phyloP scores from a whole-genome alignment of 2,329 filamentous ascomycete species.

The Lachnellula willkommii region DNA sequence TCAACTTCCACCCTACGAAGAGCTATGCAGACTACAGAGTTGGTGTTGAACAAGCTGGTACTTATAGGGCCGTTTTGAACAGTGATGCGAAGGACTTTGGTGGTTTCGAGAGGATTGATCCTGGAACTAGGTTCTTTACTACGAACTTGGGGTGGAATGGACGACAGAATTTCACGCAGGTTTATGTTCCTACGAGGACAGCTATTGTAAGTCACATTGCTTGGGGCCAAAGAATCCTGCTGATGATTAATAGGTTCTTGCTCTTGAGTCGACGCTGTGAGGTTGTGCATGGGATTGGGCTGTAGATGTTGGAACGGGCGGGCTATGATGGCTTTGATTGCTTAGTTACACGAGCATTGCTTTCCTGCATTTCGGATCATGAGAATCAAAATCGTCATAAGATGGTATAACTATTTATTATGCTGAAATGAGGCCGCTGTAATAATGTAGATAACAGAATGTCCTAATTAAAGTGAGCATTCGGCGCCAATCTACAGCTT shows the following conservation, averaged over 20 bases:
- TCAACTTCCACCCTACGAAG: slow-evolving; percentile 85
- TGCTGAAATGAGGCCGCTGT: too few species aligned
- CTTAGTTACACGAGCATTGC: not conserved
- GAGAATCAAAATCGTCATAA: too few species aligned
- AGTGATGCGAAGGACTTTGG: slow-evolving; percentile 73
- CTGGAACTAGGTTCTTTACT: slow-evolving; percentile 85
- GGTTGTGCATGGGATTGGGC: not conserved
- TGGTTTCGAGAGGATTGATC: slow-evolving; percentile 71
- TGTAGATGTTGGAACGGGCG: not conserved
- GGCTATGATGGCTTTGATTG: not conserved
- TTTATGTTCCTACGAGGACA: slow-evolving; percentile 81
- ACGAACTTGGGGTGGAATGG: slow-evolving; percentile 87
- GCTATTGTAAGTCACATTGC: slow-evolving; percentile 60
- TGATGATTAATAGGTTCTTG: slow-evolving; percentile 29
- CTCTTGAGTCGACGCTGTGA: slow-evolving; percentile 33
- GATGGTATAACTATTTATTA: too few species aligned
- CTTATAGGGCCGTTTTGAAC: slow-evolving; percentile 81
- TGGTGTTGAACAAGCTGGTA: slow-evolving; percentile 77
- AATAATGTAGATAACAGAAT: too few species aligned
- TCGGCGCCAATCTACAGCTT: too few species aligned
- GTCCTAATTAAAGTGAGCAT: too few species aligned
- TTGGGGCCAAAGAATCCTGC: not conserved
- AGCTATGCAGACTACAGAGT: slow-evolving; percentile 92
- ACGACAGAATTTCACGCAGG: slow-evolving; percentile 82
- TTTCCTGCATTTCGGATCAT: too few species aligned